Evolutionary conservation across 768 basidiomycete species (phyloP).

Genomic region (Collybia mongolica): DNA sequence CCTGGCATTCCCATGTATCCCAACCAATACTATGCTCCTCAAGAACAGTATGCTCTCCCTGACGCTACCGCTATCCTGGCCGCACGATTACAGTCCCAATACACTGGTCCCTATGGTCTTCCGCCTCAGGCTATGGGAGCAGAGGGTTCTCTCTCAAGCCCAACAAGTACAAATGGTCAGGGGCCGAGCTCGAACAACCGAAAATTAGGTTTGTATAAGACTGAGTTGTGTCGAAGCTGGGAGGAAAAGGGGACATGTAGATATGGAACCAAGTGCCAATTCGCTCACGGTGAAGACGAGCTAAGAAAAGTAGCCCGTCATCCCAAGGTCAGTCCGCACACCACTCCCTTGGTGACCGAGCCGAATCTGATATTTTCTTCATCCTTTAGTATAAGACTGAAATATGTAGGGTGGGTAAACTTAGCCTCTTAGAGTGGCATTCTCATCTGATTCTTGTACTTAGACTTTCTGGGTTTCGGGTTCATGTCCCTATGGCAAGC

Average conservation of each 20-base stretch:
- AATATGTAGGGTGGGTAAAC: slow-evolving; percentile 74
- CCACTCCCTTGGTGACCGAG: slow-evolving; percentile 6
- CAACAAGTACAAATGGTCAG: slow-evolving; percentile 40
- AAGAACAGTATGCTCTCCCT: slow-evolving; percentile 52
- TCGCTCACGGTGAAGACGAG: slow-evolving; percentile 91
- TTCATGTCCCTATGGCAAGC: slow-evolving; percentile 88
- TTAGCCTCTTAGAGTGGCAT: slow-evolving; percentile 5
- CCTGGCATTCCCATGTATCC: slow-evolving; percentile 63
- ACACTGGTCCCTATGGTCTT: slow-evolving; percentile 47
- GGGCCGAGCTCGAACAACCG: slow-evolving; percentile 91
- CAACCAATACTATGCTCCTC: slow-evolving; percentile 66
- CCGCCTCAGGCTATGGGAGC: slow-evolving; percentile 27
- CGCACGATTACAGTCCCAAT: slow-evolving; percentile 64
- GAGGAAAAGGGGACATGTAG: slow-evolving; percentile 88
- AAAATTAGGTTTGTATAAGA: slow-evolving; percentile 90
- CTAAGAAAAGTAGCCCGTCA: slow-evolving; percentile 81
- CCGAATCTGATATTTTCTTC: slow-evolving; percentile 14
- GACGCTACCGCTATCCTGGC: slow-evolving; percentile 59
- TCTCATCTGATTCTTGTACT: slow-evolving; percentile 11
- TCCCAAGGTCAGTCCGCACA: slow-evolving; percentile 64
- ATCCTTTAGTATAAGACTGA: slow-evolving; percentile 82
- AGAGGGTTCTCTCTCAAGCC: slow-evolving; percentile 37
- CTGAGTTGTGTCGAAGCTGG: slow-evolving; percentile 88
- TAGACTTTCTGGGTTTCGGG: slow-evolving; percentile 95
- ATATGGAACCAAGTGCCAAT: slow-evolving; percentile 88